Base-by-base conservation (phyloP, 257 asterid species). In the Ligustrum vulgare region DNA sequence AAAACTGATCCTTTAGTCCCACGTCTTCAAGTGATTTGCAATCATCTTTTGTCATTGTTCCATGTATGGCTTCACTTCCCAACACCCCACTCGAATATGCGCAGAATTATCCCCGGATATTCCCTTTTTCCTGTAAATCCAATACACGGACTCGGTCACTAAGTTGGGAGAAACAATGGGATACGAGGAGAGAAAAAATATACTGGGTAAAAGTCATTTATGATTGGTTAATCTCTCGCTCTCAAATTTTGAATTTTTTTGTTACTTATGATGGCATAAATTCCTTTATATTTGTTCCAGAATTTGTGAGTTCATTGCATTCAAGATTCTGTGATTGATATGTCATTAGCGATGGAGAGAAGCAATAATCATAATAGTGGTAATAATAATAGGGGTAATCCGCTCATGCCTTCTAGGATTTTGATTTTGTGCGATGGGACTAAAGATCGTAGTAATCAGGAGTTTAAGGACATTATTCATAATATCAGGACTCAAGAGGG, bases 371-470 rank as follows among this genome's bases (percentile, higher is more conserved):
- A 78, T 69, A 81, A 62, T 41, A 64, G 70, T 35, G 67, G 73
- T 75, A 74, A 54, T 18, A 37, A 35, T 23, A 41, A 23, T 69
- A 69, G 60, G 34, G 49, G 39, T 16, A 74, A 81, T 77, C 77
- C 81, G 45, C 86, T 83, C 8, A 71, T 85, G 86, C 82, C 85
- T 1, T 84, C 86, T 22, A 82, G 82, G 5, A 77, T 89, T 70
- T 80, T 91, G 45, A 75, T 91, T n/a, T 94, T 87, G 23, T 89
- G 51, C 32, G 96, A 91, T 72, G 97, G 91, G 1, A 86, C 86
- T 0, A 91, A 79, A 82, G 85, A 81, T 67, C 92, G 79, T 6
- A 67, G 41, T 7, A 69, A 70, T 32, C 37, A 76, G 33, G 92
- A 85, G 73, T 73, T 89, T 66, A 77, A 69, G 74, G 76, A 69